Base-by-base conservation (phyloP, 1,139 yeast genomes). In the Sugiyamaella novakii region DNA sequence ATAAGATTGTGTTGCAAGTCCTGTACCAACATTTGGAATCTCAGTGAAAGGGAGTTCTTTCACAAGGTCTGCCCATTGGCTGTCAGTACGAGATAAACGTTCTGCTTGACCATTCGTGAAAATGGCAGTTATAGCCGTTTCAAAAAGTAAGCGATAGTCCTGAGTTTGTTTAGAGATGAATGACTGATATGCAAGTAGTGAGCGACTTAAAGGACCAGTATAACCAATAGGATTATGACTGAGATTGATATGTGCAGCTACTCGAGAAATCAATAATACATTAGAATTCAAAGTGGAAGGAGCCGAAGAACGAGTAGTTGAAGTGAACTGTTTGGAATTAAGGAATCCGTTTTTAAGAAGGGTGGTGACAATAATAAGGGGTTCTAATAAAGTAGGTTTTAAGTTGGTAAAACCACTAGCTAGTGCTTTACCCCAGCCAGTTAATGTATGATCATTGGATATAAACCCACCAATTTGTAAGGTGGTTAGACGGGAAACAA, bases 181-280 rank as follows among this genome's bases (percentile, higher is more conserved):
- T 12, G 89, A 83, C 62, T 92, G 78, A 63, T 84, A 86, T 37
- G 79, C 74, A 49, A 84, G 70, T 30, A 86, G 71, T 47, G 77
- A 75, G 54, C 84, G 75, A 19, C 87, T 84, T 37, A 85, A 71
- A 3, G 92, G 91, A 0, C 92, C 92, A 51, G 79, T 79, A 62
- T 83, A 78, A 54, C 80, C 81, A 29, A 78, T 75, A 3, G 85
- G 83, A 19, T 67, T 71, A 56, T 81, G 80, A 17, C 77, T 73
- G 36, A 82, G 70, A 54, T 74, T 75, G 51, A 79, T 75, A 39
- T 83, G 70, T 1, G 84, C 73, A 34, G 84, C 78, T 2, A 84
- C 68, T 54, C 89, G 73, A 2, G 87, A 74, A 24, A 85, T 66
- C 43, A 84, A 64, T 10, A 77, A 64, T 5, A 81, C 72, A 37